Evolutionary conservation across 2,329 filamentous ascomycete species (phyloP).

Genomic region (Pseudocercospora eumusae): DNA sequence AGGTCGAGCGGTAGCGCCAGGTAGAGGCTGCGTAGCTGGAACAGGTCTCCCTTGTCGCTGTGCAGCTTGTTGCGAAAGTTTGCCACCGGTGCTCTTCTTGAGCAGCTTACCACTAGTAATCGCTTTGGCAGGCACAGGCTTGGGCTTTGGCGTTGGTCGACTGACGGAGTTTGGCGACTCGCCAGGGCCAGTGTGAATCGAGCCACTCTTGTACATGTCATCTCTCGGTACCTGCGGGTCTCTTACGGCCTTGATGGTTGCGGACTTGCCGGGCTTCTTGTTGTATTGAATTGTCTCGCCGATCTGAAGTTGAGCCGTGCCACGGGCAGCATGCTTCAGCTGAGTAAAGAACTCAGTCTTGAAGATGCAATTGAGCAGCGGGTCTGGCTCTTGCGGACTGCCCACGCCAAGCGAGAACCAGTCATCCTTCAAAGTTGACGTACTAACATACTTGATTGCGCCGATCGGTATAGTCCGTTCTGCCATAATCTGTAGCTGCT

Average conservation of each 20-base stretch:
- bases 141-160: slow-evolving; percentile 80
- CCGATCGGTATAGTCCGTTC: slow-evolving; percentile 82
- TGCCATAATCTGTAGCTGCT: slow-evolving; percentile 75
- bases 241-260: slow-evolving; percentile 84
- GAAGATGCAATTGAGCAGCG: slow-evolving; percentile 87
- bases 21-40: slow-evolving; percentile 48
- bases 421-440: slow-evolving; percentile 82
- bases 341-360: slow-evolving; percentile 98
- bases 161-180: slow-evolving; percentile 82
- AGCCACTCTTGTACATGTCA: slow-evolving; percentile 92
- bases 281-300: slow-evolving; percentile 88
- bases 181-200: slow-evolving; percentile 81
- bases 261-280: slow-evolving; percentile 94
- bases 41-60: slow-evolving; percentile 49
- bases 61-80: slow-evolving; percentile 60
- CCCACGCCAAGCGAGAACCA: slow-evolving; percentile 94
- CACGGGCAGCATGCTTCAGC: slow-evolving; percentile 75
- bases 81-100: slow-evolving; percentile 70
- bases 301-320: slow-evolving; percentile 79
- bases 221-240: slow-evolving; percentile 71
- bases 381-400: slow-evolving; percentile 88
- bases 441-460: slow-evolving; percentile 82
- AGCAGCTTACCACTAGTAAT: slow-evolving; percentile 94
- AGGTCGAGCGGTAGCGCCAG: slow-evolving; percentile 33
- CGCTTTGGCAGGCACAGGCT: slow-evolving; percentile 80